Evolutionary conservation across 371 early-diverging fungal genomes (phyloP), one percentile per base, ranked within the genome.

Genomic region (Cokeromyces recurvatus): DNA sequence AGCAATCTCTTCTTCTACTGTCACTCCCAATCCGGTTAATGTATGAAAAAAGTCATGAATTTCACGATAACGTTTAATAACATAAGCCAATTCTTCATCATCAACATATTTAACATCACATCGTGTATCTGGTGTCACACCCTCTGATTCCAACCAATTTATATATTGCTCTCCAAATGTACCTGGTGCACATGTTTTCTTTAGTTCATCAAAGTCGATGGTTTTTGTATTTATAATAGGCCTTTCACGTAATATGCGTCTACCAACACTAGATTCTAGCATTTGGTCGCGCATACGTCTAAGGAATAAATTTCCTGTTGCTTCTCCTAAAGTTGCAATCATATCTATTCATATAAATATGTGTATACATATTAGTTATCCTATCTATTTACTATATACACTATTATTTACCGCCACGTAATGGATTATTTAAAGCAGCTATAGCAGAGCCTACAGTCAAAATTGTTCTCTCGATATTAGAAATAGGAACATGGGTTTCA

Each of bases 1-100:
- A 2, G 90, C 95, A 42, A 97, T 66, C 68, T 97, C 98, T 41
- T 86, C 94, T 53, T 91, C 90, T 6, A 96, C 90, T 2, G 90
- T 82, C 1, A 90, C 86, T 6, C 89, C 85, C 21, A 95, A 50
- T 11, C 89, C 94, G 9, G 90, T 84, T 39, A 97, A 57, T 6
- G 89, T 81, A 60, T 97, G 98, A 62, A 85, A 92, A 55, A 96
- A 93, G 62, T 97, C 97, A 53, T 97, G 97, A 21, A 87, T 83
- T 64, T 96, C 86, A 4, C 98, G 85, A 59, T 95, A 94, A 43
- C 98, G 75, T 52, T 77, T 77, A 84, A 97, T 89, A 23, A 97
- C 89, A 56, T 94, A 97, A 3, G 95, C 95, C 21, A 94, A 63
- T 48, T 97, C 97, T 32, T 83, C 85, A 60, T 90, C 86, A 51